Evolutionary conservation across 2,329 filamentous ascomycete species (phyloP).

Genomic region (Lasiodiplodia hormozganensis): DNA sequence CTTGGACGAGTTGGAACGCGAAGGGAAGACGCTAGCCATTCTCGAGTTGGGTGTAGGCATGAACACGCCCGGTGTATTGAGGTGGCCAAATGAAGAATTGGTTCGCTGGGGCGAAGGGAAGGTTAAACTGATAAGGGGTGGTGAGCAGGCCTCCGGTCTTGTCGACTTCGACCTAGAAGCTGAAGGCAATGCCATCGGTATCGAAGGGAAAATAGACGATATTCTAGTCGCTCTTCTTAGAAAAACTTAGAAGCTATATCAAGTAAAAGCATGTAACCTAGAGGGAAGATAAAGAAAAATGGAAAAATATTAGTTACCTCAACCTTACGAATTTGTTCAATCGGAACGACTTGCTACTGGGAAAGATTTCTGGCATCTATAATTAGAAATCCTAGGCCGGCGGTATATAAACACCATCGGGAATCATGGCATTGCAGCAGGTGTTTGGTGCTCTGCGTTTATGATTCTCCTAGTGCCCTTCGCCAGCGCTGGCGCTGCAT

Average conservation of each 20-base stretch:
- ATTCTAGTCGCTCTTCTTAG: not conserved
- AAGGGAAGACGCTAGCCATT: conserved; percentile 34
- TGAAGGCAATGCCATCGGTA: not conserved
- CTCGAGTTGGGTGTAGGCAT: conserved; percentile 37
- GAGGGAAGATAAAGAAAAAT: too few relatives aligned
- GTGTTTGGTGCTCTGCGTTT: too few relatives aligned
- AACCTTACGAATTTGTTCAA: too few relatives aligned
- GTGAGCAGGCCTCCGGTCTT: conserved; percentile 22
- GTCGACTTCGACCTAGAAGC: conserved; percentile 16
- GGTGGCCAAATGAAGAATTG: conserved; percentile 37
- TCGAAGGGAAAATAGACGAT: not conserved
- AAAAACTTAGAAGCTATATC: not conserved
- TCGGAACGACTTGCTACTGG: too few relatives aligned
- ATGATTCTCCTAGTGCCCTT: too few relatives aligned
- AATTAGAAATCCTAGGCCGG: too few relatives aligned
- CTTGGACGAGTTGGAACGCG: conserved; percentile 13
- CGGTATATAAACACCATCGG: too few relatives aligned
- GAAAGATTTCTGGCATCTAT: too few relatives aligned
- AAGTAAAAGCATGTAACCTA: not conserved
- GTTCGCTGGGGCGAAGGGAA: conserved; percentile 32
- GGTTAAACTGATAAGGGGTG: conserved; percentile 35
- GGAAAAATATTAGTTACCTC: too few relatives aligned
- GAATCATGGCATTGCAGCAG: too few relatives aligned
- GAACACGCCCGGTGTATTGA: conserved; percentile 37
- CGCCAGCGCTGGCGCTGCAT: too few relatives aligned